Percentiles rank a stretch among this genome's conserved stretches.
These are phyloP conservation scores for Hordeum vulgare DNA, from an alignment of 176 grass and related monocot genomes.

Conservation along the genomic window DNA sequence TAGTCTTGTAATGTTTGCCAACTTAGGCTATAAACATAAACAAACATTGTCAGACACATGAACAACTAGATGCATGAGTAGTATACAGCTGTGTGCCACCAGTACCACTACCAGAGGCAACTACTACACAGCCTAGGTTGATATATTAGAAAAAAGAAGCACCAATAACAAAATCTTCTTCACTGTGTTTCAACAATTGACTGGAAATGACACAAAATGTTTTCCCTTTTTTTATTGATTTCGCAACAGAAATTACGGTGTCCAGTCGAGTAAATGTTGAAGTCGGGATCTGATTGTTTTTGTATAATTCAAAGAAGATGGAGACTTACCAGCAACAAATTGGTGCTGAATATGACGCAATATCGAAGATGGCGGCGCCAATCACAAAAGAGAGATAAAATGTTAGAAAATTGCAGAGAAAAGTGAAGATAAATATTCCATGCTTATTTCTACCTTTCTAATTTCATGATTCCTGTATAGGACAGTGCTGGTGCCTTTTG, in stretches of 20 bases:
- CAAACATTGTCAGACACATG: background rate
- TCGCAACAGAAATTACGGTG: background rate
- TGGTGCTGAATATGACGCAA: slow-evolving; percentile 61
- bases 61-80: background rate
- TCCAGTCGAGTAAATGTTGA: background rate
- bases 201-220: background rate
- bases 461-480: slow-evolving; percentile 97
- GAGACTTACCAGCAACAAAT: slow-evolving; percentile 91
- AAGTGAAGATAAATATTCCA: slow-evolving; percentile 11
- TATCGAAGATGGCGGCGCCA: slow-evolving; percentile 29
- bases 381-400: slow-evolving; percentile 7
- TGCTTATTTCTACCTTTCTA: slow-evolving; percentile 63
- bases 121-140: background rate
- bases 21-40: background rate
- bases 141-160: background rate
- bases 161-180: background rate
- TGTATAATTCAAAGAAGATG: background rate
- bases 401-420: slow-evolving; percentile 13
- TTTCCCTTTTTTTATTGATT: background rate
- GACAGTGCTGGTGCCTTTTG: slow-evolving; percentile 93
- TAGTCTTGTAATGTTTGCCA: background rate
- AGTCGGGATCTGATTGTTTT: background rate
- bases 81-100: background rate
- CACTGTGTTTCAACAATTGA: background rate
- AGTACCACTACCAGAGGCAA: background rate